Base-by-base conservation (phyloP, 768 basidiomycete species). In the Suillus cothurnatus region DNA sequence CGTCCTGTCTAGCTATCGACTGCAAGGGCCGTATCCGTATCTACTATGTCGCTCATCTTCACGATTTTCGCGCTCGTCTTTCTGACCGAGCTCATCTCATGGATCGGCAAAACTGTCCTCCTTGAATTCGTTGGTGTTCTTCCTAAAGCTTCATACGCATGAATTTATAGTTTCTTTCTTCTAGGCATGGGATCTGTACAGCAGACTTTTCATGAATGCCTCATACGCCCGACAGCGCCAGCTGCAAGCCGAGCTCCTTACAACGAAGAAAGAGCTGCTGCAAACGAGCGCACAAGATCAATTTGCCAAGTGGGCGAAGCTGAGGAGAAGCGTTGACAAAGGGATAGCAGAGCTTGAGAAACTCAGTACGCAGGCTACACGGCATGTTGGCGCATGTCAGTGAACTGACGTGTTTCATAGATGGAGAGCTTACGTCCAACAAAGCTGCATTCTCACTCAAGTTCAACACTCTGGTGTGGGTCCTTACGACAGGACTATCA, bases 231-330 rank as follows among this genome's bases (percentile, higher is more conserved):
- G 85, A 65, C 93, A 96, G 72, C 82, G 84, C 28, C 77, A 82
- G 66, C 88, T 98, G 70, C 95, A 97, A 78, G 79, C 85, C 9
- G 89, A 95, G 63, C 86, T 98, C 36, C 82, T 98, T 52, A 76
- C 79, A 34, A 90, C 88, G 43, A 96, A 96, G 78, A 84, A 91
- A 31, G 94, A 98, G 74, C 87, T 99, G 4, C 76, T 91, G 67
- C 88, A 88, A 74, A 99, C 95, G 39, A 95, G 93, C 71, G 92
- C 95, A 21, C 97, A 99, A 74, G 96, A 98, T 73, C 93, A 99
- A 73, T 99, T 99, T 75, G 94, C 95, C 23, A 98, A 95, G 79
- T 99, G 97, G 97, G 97, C 97, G 56, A 95, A 95, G 80, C 79
- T 99, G 73, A 81, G 92, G 71, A 80, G 97, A 69, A 93, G 86